Conservation (phyloP, 1,284 basidiomycete genomes). For the Trichosporon sp. region DNA sequence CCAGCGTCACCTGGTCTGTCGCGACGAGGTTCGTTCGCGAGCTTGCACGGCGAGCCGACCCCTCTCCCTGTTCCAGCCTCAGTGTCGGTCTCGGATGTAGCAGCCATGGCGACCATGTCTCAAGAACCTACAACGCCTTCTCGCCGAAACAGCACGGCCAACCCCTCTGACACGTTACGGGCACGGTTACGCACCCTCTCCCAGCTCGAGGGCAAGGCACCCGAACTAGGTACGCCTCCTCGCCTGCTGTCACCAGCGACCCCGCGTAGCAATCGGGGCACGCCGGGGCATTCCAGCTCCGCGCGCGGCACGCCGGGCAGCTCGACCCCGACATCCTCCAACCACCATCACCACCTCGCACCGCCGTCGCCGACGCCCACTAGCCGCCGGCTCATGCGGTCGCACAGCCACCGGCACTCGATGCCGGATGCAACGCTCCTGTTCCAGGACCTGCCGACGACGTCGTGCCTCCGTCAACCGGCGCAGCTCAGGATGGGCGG, state of each 20-base stretch:
- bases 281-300: slow-evolving; percentile 23
- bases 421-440: slow-evolving; percentile 10
- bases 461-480: slow-evolving; percentile 27
- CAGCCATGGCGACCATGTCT: slow-evolving; percentile 28
- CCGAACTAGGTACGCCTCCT: slow-evolving; percentile 8
- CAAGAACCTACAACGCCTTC: slow-evolving; percentile 22
- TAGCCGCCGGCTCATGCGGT: slow-evolving; percentile 20
- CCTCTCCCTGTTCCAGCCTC: slow-evolving; percentile 22
- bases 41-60: slow-evolving; percentile 16
- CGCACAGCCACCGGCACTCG: slow-evolving; percentile 20
- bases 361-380: slow-evolving; percentile 31
- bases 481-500: slow-evolving; percentile 27
- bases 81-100: slow-evolving; percentile 30
- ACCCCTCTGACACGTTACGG: slow-evolving; percentile 24
- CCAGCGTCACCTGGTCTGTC: not conserved
- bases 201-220: slow-evolving; percentile 21
- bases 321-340: slow-evolving; percentile 26
- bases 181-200: slow-evolving; percentile 27
- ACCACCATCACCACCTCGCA: slow-evolving; percentile 15
- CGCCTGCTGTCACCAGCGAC: slow-evolving; percentile 24
- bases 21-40: slow-evolving; percentile 2
- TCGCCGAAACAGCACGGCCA: slow-evolving; percentile 19
- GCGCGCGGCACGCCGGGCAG: slow-evolving; percentile 23
- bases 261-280: slow-evolving; percentile 25
- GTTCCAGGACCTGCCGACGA: slow-evolving; percentile 23